Conservation (phyloP, 2,329 filamentous ascomycete genomes). For the Verticillium tricorpus region DNA sequence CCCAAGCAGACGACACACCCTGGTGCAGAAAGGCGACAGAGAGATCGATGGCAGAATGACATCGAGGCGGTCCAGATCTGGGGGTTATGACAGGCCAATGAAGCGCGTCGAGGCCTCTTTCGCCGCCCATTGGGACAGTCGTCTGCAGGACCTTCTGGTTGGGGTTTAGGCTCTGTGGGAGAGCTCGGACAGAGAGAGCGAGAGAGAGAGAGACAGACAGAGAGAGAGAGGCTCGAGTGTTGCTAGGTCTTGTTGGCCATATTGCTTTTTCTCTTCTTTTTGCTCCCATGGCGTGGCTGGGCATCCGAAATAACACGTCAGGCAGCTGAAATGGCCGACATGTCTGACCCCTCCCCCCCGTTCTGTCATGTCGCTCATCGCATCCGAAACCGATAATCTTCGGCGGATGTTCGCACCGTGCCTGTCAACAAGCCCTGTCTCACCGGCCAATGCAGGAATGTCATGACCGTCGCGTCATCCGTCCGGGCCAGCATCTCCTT, state of each 20-base stretch:
- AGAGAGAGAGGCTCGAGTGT: neutral
- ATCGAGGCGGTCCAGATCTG: neutral
- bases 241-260: neutral
- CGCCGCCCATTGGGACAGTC: neutral
- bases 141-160: neutral
- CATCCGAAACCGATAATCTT: neutral
- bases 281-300: no score
- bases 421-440: neutral
- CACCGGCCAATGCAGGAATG: neutral
- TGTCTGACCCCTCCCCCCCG: neutral
- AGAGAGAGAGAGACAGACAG: no score
- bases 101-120: neutral
- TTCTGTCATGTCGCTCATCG: neutral
- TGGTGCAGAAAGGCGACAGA: neutral
- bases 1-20: no score
- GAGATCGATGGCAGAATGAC: neutral
- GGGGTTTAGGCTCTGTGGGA: neutral
- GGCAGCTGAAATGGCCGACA: no score
- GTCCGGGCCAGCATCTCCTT: neutral
- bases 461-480: neutral
- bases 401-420: neutral
- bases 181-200: no score
- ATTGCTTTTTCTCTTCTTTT: no score
- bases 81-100: neutral
- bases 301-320: no score